Conservation (phyloP, 176 grass and related monocot genomes). For the Bothriochloa decipiens region DNA sequence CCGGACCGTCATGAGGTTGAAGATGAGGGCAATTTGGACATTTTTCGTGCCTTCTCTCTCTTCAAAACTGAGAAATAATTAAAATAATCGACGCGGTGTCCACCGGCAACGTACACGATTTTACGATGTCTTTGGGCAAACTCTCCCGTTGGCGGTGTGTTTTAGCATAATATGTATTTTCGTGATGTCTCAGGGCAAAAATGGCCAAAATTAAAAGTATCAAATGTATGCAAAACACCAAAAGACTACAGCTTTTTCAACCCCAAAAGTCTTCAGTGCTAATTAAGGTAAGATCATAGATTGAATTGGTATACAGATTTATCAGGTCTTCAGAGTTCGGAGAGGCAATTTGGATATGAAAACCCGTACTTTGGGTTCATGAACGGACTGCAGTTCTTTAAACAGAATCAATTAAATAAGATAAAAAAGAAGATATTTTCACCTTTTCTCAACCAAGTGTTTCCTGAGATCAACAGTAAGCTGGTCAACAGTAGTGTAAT, state of each 20-base stretch:
- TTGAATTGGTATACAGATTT: background rate
- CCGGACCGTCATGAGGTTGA: no score
- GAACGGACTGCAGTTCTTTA: background rate
- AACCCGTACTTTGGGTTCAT: background rate
- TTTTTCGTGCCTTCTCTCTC: no score
- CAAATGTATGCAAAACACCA: background rate
- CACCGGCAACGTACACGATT: no score
- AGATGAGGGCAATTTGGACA: no score
- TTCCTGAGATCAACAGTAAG: background rate
- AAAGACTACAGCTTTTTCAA: background rate
- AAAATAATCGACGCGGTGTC: no score
- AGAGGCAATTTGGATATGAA: background rate
- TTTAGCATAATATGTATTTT: no score
- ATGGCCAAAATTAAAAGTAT: background rate
- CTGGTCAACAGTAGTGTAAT: background rate
- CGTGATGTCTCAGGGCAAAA: no score
- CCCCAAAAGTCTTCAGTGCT: background rate
- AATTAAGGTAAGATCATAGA: background rate
- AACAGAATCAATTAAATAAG: background rate
- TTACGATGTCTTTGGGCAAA: no score
- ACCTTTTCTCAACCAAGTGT: background rate
- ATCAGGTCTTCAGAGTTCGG: background rate
- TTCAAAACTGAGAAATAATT: no score
- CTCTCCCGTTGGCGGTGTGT: no score
- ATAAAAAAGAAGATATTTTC: background rate